phyloP scores from a whole-genome alignment of 768 basidiomycete species.

The Boletus rubroflammeus region DNA sequence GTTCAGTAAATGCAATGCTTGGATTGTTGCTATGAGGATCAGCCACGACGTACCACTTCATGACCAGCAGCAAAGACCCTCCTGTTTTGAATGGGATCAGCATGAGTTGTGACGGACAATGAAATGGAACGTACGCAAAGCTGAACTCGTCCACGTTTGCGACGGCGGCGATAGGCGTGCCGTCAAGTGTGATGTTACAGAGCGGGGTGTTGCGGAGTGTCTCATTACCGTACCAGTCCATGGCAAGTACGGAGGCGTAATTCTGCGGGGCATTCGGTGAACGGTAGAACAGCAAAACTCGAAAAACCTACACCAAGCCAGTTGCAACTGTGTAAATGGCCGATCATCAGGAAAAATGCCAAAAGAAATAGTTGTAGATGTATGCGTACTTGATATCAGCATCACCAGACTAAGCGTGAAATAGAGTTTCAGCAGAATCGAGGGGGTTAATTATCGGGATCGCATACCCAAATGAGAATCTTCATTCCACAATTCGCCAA shows the following conservation, averaged over 20 bases:
- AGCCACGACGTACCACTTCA: slow-evolving; percentile 47
- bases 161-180: slow-evolving; percentile 50
- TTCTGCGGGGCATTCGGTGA: slow-evolving; percentile 19
- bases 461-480: slow-evolving; percentile 39
- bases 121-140: slow-evolving; percentile 51
- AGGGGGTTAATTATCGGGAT: not conserved
- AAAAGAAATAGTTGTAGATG: not conserved
- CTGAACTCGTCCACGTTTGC: slow-evolving; percentile 65
- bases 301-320: slow-evolving; percentile 34
- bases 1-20: not conserved
- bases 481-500: slow-evolving; percentile 36
- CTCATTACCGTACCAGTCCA: slow-evolving; percentile 46
- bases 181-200: slow-evolving; percentile 55
- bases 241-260: slow-evolving; percentile 37
- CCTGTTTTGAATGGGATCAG: slow-evolving; percentile 27
- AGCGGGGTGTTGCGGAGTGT: slow-evolving; percentile 39
- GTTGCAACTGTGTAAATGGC: slow-evolving; percentile 11
- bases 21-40: not conserved
- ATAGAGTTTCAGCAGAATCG: not conserved
- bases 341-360: not conserved
- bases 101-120: not conserved
- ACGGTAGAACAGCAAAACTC: not conserved
- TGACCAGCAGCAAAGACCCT: slow-evolving; percentile 58
- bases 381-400: slow-evolving; percentile 24
- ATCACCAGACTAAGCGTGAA: slow-evolving; percentile 24